These are phyloP conservation scores for Botryotinia narcissicola DNA, from an alignment of 2,329 filamentous ascomycete species.

Conservation along the genomic window DNA sequence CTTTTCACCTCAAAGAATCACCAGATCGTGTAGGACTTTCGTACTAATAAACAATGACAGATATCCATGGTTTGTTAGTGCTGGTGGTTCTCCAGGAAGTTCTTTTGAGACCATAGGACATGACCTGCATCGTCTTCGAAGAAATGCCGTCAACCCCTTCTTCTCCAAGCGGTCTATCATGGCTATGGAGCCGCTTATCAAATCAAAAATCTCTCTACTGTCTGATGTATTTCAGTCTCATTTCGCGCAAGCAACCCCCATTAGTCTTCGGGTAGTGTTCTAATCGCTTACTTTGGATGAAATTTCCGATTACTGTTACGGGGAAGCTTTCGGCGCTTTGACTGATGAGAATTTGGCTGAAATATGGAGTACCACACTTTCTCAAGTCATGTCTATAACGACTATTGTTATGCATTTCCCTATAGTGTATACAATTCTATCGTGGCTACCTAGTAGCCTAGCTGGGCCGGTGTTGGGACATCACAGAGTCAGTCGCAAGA, in stretches of 20 bases:
- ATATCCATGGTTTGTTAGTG: slow-evolving; percentile 5
- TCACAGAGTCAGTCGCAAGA: background rate
- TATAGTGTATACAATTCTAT: background rate
- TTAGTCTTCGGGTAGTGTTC: slow-evolving; percentile 14
- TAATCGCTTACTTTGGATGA: slow-evolving; percentile 29
- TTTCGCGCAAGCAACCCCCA: slow-evolving; percentile 6
- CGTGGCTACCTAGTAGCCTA: slow-evolving; percentile 10
- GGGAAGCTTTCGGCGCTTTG: slow-evolving; percentile 24
- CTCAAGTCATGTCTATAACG: background rate
- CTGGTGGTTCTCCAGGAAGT: slow-evolving; percentile 8
- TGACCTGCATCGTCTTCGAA: slow-evolving; percentile 27
- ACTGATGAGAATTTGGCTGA: slow-evolving; percentile 17
- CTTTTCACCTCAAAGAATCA: background rate
- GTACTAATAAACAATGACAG: background rate
- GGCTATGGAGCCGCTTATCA: slow-evolving; percentile 27
- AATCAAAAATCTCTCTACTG: slow-evolving; percentile 24
- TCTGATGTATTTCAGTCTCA: slow-evolving; percentile 22
- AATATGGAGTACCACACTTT: slow-evolving; percentile 13
- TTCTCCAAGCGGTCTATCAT: slow-evolving; percentile 28
- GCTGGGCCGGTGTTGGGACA: slow-evolving; percentile 20
- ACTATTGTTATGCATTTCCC: slow-evolving; percentile 10
- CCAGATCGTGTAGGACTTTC: background rate
- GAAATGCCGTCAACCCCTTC: slow-evolving; percentile 30
- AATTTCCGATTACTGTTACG: slow-evolving; percentile 36
- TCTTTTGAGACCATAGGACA: slow-evolving; percentile 23